phyloP scores from a whole-genome alignment of 192 early-diverging fungal genomes.

The Chytriomyces sp. region DNA sequence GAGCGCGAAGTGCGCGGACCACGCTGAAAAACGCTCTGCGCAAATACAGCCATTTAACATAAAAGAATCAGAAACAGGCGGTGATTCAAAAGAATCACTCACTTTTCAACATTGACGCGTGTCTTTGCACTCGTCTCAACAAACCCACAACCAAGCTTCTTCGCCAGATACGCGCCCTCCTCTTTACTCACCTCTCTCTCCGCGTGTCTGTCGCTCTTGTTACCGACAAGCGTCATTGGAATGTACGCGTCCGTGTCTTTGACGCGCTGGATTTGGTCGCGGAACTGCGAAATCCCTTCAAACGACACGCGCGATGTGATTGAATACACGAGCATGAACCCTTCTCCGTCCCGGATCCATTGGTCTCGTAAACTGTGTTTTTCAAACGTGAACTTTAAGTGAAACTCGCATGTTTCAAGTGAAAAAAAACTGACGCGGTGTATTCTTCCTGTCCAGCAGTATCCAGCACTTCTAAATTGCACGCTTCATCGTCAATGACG shows the following conservation, averaged over 20 bases:
- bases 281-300: slow-evolving; percentile 87
- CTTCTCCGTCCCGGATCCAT: slow-evolving; percentile 96
- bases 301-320: slow-evolving; percentile 91
- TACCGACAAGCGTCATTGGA: slow-evolving; percentile 46
- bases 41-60: background rate
- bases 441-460: slow-evolving; percentile 97
- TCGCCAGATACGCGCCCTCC: slow-evolving; percentile 81
- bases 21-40: slow-evolving; percentile 74
- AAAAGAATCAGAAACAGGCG: too few relatives aligned
- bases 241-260: slow-evolving; percentile 53
- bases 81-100: too few relatives aligned
- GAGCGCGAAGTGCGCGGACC: slow-evolving; percentile 75
- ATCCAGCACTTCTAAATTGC: slow-evolving; percentile 90
- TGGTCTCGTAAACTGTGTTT: slow-evolving; percentile 82
- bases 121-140: slow-evolving; percentile 91
- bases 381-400: too few relatives aligned
- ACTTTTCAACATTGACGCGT: slow-evolving; percentile 87
- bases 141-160: slow-evolving; percentile 78
- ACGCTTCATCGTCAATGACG: slow-evolving; percentile 85
- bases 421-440: slow-evolving; percentile 61
- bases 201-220: slow-evolving; percentile 85
- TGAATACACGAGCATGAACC: slow-evolving; percentile 91
- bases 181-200: slow-evolving; percentile 76
- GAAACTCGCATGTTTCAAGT: too few relatives aligned
- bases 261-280: slow-evolving; percentile 91